These are phyloP conservation scores for Cutaneotrichosporon mucoides DNA, from an alignment of 1,284 basidiomycete species.

Conservation along the genomic window DNA sequence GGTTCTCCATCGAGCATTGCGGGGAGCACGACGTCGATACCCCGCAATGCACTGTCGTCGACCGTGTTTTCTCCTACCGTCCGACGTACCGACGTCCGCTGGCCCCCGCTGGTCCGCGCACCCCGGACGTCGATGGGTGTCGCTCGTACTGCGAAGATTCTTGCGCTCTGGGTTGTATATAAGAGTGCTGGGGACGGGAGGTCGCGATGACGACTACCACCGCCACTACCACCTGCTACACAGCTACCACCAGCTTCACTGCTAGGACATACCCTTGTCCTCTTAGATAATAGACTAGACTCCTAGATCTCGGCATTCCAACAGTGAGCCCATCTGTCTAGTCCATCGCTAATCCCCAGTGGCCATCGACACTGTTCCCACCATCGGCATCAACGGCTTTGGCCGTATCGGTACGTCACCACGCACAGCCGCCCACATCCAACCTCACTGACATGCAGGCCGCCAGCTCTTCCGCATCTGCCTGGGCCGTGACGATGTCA, in stretches of 20 bases:
- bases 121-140: background rate
- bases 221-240: too few species aligned
- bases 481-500: conserved; percentile 32
- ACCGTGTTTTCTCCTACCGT: background rate
- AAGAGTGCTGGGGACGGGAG: background rate
- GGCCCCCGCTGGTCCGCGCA: background rate
- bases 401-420: conserved; percentile 43
- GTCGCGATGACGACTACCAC: background rate
- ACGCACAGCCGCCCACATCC: too few species aligned
- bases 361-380: conserved; percentile 18
- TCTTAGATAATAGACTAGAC: background rate
- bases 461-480: conserved; percentile 35
- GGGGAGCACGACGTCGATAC: background rate
- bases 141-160: background rate
- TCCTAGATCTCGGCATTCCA: background rate
- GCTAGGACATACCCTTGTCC: background rate
- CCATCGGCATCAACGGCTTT: conserved; percentile 50
- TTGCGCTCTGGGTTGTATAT: background rate
- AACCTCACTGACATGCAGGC: conserved; percentile 5
- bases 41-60: background rate
- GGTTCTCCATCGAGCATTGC: background rate
- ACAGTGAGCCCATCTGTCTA: conserved; percentile 6
- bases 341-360: conserved; percentile 1
- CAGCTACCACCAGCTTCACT: too few species aligned
- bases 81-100: background rate